Evolutionary conservation across 768 basidiomycete genomes (phyloP), one percentile per base, ranked within the genome.

Genomic region (Amanita molliuscula): DNA sequence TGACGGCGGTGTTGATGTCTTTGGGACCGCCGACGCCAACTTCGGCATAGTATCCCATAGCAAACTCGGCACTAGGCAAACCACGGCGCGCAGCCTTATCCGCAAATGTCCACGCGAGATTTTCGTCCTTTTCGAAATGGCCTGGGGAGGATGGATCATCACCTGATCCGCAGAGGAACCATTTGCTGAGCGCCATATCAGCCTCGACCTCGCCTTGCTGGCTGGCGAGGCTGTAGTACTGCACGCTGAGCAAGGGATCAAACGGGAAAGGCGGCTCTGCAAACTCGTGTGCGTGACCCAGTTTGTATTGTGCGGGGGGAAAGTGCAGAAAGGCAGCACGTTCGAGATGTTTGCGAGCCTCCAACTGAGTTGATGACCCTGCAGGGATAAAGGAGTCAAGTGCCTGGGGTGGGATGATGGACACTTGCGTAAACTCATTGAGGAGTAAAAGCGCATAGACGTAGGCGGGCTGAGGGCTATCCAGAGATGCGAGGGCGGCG

Each of bases 131-230:
- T 34, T 88, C 88, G 57, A 96, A 93, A 11, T 65, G 68, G 3
- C 65, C 71, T n/a, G 62, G 61, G 4, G 62, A 67, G 9, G 71
- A 70, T 7, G 53, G 52, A 18, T 56, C 44, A 10, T 62, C 65
- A 0, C 83, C 81, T 3, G 63, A 65, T 1, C 94, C 94, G 61
- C 92, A 94, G 44, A 98, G 68, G 71, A 96, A 97, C 94, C 95
- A 98, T 66, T 96, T 97, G 64, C 81, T 84, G 47, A 97, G 75
- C 2, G 92, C 94, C 92, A 97, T 94, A 61, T 98, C 92, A 0
- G 95, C 95, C 62, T 97, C 93, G 20, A 77, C 73, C 64, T 96
- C 90, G 29, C 89, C 88, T 52, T 85, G 79, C 65, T 94, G 84
- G 50, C 81, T 84, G 0, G 88, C 90, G 10, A 87, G 70, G 6